phyloP scores from a whole-genome alignment of 2,329 filamentous ascomycete genomes.

The Neofusicoccum laricinum region DNA sequence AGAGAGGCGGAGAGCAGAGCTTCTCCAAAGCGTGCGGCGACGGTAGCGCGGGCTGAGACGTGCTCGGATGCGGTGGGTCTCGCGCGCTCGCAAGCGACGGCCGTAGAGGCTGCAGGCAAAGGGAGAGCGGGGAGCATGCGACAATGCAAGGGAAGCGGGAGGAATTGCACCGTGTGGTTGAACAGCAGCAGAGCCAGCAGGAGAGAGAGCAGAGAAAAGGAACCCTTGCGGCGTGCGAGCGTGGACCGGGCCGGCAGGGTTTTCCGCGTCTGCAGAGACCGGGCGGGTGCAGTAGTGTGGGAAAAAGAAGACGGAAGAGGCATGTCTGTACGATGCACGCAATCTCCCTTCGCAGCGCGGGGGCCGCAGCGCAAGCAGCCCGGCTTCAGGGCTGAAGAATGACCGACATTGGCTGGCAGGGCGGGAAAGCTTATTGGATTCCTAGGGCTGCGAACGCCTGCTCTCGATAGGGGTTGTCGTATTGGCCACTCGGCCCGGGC shows the following conservation, averaged over 20 bases:
- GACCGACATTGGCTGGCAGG: neutral
- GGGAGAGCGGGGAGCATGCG: neutral
- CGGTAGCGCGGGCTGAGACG: neutral
- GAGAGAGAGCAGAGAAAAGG: too few relatives aligned
- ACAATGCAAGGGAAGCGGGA: too few relatives aligned
- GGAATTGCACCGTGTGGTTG: too few relatives aligned
- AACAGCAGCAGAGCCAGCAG: too few relatives aligned
- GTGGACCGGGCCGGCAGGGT: too few relatives aligned
- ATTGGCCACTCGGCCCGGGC: constrained; percentile 2
- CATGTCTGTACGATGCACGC: too few relatives aligned
- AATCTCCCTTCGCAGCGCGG: neutral
- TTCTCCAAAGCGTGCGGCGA: neutral
- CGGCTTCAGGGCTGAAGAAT: neutral
- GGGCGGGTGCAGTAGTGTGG: too few relatives aligned
- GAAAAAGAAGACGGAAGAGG: too few relatives aligned
- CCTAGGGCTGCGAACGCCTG: neutral
- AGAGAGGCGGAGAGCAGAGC: too few relatives aligned
- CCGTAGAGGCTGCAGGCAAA: neutral
- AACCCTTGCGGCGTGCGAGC: too few relatives aligned
- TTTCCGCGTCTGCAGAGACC: too few relatives aligned
- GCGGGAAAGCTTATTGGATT: neutral
- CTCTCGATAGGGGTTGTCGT: neutral
- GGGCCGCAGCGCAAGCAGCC: neutral
- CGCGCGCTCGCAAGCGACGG: neutral
- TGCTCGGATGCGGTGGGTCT: constrained; percentile 7